Percentiles rank a stretch among this genome's conserved stretches.
These are phyloP conservation scores for Penicillium robsamsonii DNA, from an alignment of 495 filamentous ascomycete species.

Conservation along the genomic window DNA sequence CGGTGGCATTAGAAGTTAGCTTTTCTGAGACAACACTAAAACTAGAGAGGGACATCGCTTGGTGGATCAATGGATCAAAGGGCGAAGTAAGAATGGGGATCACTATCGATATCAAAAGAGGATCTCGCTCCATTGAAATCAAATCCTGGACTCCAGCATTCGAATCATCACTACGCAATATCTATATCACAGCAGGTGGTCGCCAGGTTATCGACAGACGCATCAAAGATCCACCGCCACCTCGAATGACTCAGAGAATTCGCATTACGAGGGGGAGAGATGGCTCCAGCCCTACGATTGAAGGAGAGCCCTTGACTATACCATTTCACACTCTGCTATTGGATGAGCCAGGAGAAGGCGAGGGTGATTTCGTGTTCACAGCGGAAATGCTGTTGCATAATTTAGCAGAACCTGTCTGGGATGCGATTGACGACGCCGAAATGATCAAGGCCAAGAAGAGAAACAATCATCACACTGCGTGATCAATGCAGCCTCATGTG, in stretches of 20 bases:
- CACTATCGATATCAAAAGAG: conserved; percentile 7
- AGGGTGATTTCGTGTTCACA: background rate
- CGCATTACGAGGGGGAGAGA: background rate
- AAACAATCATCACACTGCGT: too few relatives aligned
- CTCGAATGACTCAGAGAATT: background rate
- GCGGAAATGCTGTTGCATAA: background rate
- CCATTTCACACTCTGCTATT: background rate
- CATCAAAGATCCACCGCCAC: background rate
- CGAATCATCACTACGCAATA: background rate
- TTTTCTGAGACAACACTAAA: conserved; percentile 6
- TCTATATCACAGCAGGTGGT: background rate
- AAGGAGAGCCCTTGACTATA: background rate
- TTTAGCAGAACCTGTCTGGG: background rate
- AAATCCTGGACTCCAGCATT: background rate
- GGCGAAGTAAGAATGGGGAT: conserved; percentile 10
- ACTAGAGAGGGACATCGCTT: conserved; percentile 4
- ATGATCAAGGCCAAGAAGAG: too few relatives aligned
- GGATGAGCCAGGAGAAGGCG: background rate
- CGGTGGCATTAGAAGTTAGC: conserved; percentile 6
- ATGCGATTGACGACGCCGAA: background rate
- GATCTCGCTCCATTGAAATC: background rate
- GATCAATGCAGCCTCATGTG: too few relatives aligned
- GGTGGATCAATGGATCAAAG: conserved; percentile 11
- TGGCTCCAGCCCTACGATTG: background rate
- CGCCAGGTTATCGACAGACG: background rate